These are phyloP conservation scores for Clonostachys byssicola DNA, from an alignment of 2,329 filamentous ascomycete species.

Conservation along the genomic window DNA sequence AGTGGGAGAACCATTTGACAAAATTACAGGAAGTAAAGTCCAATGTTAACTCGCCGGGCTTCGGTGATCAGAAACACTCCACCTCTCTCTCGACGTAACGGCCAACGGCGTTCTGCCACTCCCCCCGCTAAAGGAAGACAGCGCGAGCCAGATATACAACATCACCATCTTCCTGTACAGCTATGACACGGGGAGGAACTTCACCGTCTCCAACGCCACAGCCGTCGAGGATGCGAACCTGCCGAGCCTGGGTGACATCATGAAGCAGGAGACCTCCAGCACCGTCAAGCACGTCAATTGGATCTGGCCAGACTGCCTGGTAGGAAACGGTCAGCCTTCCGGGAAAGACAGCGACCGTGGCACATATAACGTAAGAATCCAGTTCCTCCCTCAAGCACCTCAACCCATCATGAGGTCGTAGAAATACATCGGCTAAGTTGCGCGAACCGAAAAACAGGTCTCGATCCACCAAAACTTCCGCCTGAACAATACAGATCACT, in stretches of 20 bases:
- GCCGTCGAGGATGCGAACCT: constrained; percentile 38
- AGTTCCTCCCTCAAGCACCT: neutral
- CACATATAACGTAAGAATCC: constrained; percentile 52
- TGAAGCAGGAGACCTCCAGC: constrained; percentile 59
- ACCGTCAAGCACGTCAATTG: constrained; percentile 73
- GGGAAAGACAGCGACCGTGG: constrained; percentile 48
- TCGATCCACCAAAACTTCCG: constrained; percentile 69
- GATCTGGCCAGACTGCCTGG: constrained; percentile 66
- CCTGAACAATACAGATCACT: constrained; percentile 58
- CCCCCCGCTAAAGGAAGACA: constrained; percentile 48
- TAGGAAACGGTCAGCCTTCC: constrained; percentile 50
- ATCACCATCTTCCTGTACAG: constrained; percentile 66
- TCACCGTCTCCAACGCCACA: constrained; percentile 64
- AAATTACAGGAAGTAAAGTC: neutral
- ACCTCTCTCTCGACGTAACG: constrained; percentile 64
- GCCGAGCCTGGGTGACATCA: constrained; percentile 56
- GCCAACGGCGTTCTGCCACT: constrained; percentile 61
- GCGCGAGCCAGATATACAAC: constrained; percentile 54
- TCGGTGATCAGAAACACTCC: constrained; percentile 40
- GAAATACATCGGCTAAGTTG: neutral
- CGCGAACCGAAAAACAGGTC: constrained; percentile 35
- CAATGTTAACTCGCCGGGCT: constrained; percentile 4
- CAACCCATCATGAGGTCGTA: neutral
- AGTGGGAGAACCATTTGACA: constrained; percentile 16
- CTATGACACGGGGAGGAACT: constrained; percentile 58